Conservation (phyloP, 202 grass and related monocot species). For the Digitaria exilis region DNA sequence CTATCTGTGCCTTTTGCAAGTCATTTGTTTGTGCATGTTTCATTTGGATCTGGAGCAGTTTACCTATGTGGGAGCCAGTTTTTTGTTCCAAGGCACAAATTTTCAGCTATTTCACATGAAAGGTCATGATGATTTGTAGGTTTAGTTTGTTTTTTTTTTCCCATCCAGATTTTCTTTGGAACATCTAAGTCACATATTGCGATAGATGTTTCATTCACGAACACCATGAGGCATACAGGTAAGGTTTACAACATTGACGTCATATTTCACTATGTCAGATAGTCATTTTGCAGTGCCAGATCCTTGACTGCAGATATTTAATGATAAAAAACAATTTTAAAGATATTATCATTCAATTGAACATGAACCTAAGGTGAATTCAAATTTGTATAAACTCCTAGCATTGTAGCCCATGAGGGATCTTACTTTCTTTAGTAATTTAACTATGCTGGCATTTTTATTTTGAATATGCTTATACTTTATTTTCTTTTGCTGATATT, state of each 20-base stretch:
- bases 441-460: constrained; percentile 6
- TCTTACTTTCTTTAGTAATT: constrained; percentile 16
- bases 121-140: not conserved
- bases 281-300: not conserved
- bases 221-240: constrained; percentile 9
- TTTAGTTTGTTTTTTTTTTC: not conserved
- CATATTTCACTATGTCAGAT: constrained; percentile 12
- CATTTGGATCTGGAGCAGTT: constrained; percentile 7
- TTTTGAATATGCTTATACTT: not conserved
- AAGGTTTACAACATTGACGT: constrained; percentile 2
- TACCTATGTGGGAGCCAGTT: not conserved
- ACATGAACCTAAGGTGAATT: constrained; percentile 22
- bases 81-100: constrained; percentile 14
- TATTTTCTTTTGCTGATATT: constrained; percentile 26
- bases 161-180: constrained; percentile 1
- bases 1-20: not conserved
- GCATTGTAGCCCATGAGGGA: not conserved
- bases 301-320: not conserved
- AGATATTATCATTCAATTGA: constrained; percentile 16
- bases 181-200: not conserved
- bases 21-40: not conserved
- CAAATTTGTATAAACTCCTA: constrained; percentile 18
- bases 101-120: constrained; percentile 27
- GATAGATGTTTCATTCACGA: constrained; percentile 14
- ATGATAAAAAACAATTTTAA: not conserved